Evolutionary conservation across 2,329 filamentous ascomycete genomes (phyloP), one percentile per base, ranked within the genome.

Genomic region (Neophaeococcomyces aloes): DNA sequence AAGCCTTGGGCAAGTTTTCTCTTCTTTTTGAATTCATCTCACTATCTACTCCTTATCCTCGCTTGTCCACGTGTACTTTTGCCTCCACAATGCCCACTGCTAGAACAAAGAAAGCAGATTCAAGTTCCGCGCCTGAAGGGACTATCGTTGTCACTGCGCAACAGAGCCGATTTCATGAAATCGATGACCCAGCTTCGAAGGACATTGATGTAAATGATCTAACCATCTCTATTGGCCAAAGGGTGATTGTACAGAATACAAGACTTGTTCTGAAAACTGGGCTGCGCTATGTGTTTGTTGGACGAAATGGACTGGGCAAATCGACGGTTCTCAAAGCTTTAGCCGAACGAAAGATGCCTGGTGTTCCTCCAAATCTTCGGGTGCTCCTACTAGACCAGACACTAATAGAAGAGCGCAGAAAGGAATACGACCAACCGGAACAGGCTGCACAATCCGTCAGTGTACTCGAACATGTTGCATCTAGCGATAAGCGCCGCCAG

Each of bases 221-320:
- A 17, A 51, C 48, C 6, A 50, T 54, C 18, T 49, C 50, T 4
- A 41, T 53, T 23, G 52, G 50, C 7, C 46, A 45, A 7, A 44
- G 47, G 15, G 85, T 91, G 59, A 74, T 93, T 4, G 68, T 93
- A 2, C 69, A 68, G 7, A 76, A 82, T 59, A 82, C 81, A 1
- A 79, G 78, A 45, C 64, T 93, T 29, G 75, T 79, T 18, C 65
- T 93, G 2, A 84, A 89, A 51, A 75, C 79, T 38, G 81, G 83
- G 0, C 70, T 78, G 35, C 73, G 83, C 48, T 93, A 93, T 67
- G 85, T 84, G 0, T 67, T 93, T 1, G 69, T 89, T 15, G 86
- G 86, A 0, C 73, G 83, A 5, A 93, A 93, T 62, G 86, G 86
- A 1, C 82, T 79, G 2, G 86, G 86, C 4, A 93, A 93, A 58